Evolutionary conservation across 2,329 filamentous ascomycete species (phyloP), one percentile per base, ranked within the genome.

Genomic region (Colletotrichum salicis): DNA sequence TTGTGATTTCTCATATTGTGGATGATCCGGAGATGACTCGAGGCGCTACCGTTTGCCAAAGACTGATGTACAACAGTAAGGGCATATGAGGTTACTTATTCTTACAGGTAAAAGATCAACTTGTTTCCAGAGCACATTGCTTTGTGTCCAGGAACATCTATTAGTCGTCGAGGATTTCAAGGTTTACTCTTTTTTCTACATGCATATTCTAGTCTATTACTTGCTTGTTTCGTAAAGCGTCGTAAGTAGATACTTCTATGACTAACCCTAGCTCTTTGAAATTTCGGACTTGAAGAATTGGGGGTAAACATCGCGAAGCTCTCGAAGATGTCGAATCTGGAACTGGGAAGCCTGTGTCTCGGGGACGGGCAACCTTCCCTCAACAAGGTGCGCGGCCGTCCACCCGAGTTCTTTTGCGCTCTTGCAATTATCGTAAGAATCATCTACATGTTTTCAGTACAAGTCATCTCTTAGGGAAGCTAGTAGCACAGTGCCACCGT

Each of bases 331-430:
- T 56, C 88, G 86, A 75, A 99, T 93, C 78, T 95, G 91, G 79
- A 93, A 90, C 76, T 93, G 89, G 37, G 91, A 92, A 2, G 92
- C 92, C 71, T 88, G 90, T 5, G 85, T 86, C 24, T 83, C 81
- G 1, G 95, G 95, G 8, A 87, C 80, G 13, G 88, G 84, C 41
- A 94, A 86, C 7, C 88, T 89, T 37, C 93, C 90, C 79, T 98
- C 96, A 8, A 98, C 90, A 24, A 98, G 87, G 81, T 98, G 96
- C 5, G 89, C 93, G 0, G 92, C 90, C 8, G 90, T 94, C 96
- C 96, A 99, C 15, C 96, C 96, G 73, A 95, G 87, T 48, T 90
- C 89, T 74, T 93, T 87, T 0, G 95, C 94, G 72, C 91, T 91
- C 74, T 86, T 88, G 80, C 94, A 97, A 79, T 99, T 99, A 74